Evolutionary conservation across 164 flowering plant species (phyloP).

Genomic region (Amborella trichopoda): DNA sequence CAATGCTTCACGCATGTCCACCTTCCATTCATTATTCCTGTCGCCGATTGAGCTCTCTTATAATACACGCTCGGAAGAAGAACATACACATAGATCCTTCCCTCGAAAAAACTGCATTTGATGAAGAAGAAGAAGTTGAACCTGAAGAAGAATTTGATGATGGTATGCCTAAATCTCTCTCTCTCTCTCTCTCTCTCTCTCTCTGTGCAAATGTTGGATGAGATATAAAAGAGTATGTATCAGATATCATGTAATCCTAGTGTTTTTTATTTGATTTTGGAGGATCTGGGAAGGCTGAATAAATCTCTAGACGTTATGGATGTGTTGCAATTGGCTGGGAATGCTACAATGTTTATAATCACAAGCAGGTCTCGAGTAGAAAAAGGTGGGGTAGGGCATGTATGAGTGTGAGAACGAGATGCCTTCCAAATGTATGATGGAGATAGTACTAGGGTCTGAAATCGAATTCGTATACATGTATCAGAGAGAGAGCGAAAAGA

Average conservation of each 20-base stretch:
- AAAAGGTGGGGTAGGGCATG: too few species aligned
- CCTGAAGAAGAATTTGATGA: slow-evolving; percentile 33
- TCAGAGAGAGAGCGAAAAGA: too few species aligned
- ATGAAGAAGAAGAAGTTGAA: slow-evolving; percentile 14
- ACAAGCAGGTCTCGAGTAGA: neutral
- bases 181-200: neutral
- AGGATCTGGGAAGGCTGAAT: slow-evolving; percentile 2
- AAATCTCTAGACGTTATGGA: slow-evolving; percentile 1
- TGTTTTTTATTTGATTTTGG: neutral
- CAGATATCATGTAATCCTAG: neutral
- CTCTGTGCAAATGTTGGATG: neutral
- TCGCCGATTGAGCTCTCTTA: slow-evolving; percentile 5
- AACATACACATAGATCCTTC: slow-evolving; percentile 20
- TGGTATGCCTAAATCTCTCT: slow-evolving; percentile 13
- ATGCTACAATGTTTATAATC: neutral
- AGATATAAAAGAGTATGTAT: too few species aligned
- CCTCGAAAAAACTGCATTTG: slow-evolving; percentile 12
- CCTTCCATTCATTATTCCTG: slow-evolving; percentile 7
- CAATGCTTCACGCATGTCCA: too few species aligned
- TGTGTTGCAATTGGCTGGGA: neutral
- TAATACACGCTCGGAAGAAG: slow-evolving; percentile 24
- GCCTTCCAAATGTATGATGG: too few species aligned
- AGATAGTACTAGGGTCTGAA: too few species aligned
- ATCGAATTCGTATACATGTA: too few species aligned
- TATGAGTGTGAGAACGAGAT: too few species aligned